Evolutionary conservation across 495 filamentous ascomycete genomes (phyloP).

Genomic region (Tuber microsphaerosporum): DNA sequence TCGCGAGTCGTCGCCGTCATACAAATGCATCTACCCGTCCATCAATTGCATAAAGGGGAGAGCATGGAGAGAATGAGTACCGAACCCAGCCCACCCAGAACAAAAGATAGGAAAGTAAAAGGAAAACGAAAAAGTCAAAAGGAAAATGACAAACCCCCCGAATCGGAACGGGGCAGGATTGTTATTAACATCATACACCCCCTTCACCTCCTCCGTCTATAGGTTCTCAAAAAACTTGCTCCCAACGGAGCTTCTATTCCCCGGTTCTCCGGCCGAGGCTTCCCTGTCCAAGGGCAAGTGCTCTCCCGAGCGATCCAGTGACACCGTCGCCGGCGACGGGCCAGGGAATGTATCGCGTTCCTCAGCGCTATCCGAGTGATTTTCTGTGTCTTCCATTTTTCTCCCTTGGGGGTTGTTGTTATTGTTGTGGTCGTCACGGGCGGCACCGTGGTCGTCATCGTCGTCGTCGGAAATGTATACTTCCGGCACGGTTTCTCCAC

Average conservation of each 20-base stretch:
- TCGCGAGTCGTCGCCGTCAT: background rate
- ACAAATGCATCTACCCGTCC: background rate
- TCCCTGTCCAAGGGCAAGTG: conserved; percentile 25
- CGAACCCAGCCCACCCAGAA: conserved; percentile 8
- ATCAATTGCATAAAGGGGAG: conserved; percentile 9
- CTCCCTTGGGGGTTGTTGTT: background rate
- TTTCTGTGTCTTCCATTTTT: background rate
- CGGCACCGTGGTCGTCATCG: background rate
- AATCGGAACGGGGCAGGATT: background rate
- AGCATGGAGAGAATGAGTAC: conserved; percentile 7
- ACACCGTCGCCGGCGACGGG: background rate
- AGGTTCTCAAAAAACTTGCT: conserved; percentile 44
- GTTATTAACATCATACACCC: conserved; percentile 14
- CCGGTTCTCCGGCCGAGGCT: conserved; percentile 31
- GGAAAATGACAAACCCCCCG: background rate
- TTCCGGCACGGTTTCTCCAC: background rate
- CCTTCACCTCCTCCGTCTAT: conserved; percentile 42
- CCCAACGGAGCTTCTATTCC: conserved; percentile 44
- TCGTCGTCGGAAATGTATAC: background rate
- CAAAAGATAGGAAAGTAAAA: conserved; percentile 6
- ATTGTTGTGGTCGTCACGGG: background rate
- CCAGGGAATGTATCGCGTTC: conserved; percentile 30
- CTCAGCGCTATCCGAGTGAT: conserved; percentile 25
- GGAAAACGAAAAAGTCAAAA: conserved; percentile 2
- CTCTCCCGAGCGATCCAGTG: background rate